Evolutionary conservation across 345 rosid genomes (phyloP).

Genomic region (Eucalyptus regnans): DNA sequence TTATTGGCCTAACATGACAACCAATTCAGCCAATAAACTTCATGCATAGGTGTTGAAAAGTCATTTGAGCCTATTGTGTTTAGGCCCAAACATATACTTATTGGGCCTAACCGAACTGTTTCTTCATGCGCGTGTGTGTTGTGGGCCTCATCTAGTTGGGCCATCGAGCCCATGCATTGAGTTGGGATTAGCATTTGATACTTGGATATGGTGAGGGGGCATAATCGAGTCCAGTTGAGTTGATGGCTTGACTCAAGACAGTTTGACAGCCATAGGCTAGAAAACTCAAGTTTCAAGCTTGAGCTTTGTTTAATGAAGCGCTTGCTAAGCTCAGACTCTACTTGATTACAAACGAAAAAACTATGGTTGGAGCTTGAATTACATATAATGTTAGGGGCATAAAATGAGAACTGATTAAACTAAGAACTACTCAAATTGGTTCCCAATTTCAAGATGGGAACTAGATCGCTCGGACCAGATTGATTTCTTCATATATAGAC

Average conservation of each 20-base stretch:
- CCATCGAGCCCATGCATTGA: not conserved
- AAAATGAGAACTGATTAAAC: too few species aligned
- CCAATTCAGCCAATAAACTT: not conserved
- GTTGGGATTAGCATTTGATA: not conserved
- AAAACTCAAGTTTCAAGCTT: not conserved
- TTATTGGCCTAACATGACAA: not conserved
- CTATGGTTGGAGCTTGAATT: not conserved
- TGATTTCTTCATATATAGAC: too few species aligned
- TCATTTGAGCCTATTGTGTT: not conserved
- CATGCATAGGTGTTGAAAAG: not conserved
- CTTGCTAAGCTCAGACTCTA: not conserved
- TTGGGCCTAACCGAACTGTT: not conserved
- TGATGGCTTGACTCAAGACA: not conserved
- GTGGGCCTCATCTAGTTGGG: not conserved
- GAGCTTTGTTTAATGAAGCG: not conserved
- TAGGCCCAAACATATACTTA: not conserved
- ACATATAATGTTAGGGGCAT: not conserved
- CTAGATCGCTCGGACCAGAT: rapidly evolving
- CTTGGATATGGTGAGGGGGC: not conserved
- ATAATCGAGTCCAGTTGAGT: not conserved
- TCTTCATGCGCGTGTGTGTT: not conserved
- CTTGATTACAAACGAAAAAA: not conserved
- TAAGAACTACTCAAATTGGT: too few species aligned
- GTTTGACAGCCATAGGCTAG: too few species aligned
- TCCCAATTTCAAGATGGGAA: rapidly evolving